These are phyloP conservation scores for Petunia hybrid DNA, from an alignment of 305 asterid species.

Conservation along the genomic window DNA sequence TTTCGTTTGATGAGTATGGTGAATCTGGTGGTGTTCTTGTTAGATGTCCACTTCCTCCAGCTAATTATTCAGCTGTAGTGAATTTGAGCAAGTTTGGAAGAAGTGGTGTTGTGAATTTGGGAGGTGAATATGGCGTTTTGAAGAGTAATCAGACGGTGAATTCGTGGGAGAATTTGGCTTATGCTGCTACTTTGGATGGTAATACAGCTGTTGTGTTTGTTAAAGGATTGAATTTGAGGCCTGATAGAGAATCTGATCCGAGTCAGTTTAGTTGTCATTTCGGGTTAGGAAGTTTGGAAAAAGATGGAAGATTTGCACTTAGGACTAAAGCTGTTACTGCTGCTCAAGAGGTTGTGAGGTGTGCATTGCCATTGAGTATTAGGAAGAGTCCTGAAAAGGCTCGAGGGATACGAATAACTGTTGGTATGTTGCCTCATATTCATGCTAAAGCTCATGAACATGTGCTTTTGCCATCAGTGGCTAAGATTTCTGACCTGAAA, in stretches of 20 bases:
- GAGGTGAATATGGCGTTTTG: slow-evolving; percentile 41
- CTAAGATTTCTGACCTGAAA: slow-evolving; percentile 51
- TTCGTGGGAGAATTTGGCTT: slow-evolving; percentile 74
- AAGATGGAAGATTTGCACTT: slow-evolving; percentile 40
- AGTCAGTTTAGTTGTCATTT: slow-evolving; percentile 78
- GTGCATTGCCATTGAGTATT: slow-evolving; percentile 67
- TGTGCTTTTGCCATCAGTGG: slow-evolving; percentile 74
- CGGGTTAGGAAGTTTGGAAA: slow-evolving; percentile 53
- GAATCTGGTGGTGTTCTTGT: slow-evolving; percentile 59
- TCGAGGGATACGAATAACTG: slow-evolving; percentile 59
- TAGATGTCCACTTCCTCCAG: slow-evolving; percentile 76
- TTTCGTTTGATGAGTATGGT: slow-evolving; percentile 76
- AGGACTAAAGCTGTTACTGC: slow-evolving; percentile 74
- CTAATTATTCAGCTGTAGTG: slow-evolving; percentile 56
- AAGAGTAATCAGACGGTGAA: slow-evolving; percentile 45
- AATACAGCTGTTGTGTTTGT: slow-evolving; percentile 75
- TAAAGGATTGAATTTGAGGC: slow-evolving; percentile 88
- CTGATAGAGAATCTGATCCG: slow-evolving; percentile 69
- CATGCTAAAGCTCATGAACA: slow-evolving; percentile 47
- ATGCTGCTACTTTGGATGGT: slow-evolving; percentile 74
- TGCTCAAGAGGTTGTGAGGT: slow-evolving; percentile 91
- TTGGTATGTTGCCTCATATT: slow-evolving; percentile 51
- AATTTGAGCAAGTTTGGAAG: slow-evolving; percentile 49
- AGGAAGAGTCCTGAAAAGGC: slow-evolving; percentile 48
- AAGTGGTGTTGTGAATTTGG: slow-evolving; percentile 38